Conservation (phyloP, 768 basidiomycete genomes). For the Russula griseocarnosa region DNA sequence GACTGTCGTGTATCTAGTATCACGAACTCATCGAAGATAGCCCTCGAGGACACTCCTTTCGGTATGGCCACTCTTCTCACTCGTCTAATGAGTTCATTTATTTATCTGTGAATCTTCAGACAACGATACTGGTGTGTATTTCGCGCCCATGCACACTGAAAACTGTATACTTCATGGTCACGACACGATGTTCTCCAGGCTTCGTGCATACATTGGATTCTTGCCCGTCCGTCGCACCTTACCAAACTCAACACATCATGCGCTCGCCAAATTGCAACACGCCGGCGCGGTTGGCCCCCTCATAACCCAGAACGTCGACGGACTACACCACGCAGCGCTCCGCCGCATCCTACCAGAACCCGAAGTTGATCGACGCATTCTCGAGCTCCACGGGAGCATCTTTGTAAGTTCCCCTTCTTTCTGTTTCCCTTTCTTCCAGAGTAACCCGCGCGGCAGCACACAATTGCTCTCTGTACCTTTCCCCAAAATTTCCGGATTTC, state of each 20-base stretch:
- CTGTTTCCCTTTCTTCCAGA: not conserved
- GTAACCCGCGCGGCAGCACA: not conserved
- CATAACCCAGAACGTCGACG: constrained; percentile 94
- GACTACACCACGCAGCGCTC: constrained; percentile 82
- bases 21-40: constrained; percentile 76
- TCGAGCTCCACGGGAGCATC: constrained; percentile 87
- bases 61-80: constrained; percentile 43
- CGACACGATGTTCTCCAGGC: constrained; percentile 34
- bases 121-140: constrained; percentile 74
- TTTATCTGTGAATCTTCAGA: constrained; percentile 38
- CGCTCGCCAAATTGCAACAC: constrained; percentile 78
- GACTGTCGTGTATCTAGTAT: constrained; percentile 43
- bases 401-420: constrained; percentile 48
- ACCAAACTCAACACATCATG: constrained; percentile 87
- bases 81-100: not conserved
- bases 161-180: not conserved
- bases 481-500: not conserved
- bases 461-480: not conserved
- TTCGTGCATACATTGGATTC: constrained; percentile 81
- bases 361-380: constrained; percentile 43
- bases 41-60: constrained; percentile 63
- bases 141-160: not conserved
- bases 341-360: constrained; percentile 41
- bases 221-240: constrained; percentile 75
- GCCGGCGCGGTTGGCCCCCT: constrained; percentile 54